phyloP scores from a whole-genome alignment of 192 early-diverging fungal genomes.

The Ambispora gerdemannii region DNA sequence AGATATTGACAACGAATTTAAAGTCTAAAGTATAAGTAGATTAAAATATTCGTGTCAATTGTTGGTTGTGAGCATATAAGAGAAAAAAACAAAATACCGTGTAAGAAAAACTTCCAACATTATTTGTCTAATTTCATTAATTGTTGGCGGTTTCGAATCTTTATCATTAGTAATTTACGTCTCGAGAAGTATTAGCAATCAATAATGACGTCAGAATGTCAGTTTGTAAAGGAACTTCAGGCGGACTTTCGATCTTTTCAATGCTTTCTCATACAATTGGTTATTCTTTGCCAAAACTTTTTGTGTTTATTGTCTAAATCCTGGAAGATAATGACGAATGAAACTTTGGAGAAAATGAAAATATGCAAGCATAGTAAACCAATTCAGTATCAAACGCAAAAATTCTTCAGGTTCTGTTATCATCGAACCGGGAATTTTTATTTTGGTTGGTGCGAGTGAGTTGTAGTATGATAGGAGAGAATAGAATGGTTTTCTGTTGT shows the following conservation, averaged over 20 bases:
- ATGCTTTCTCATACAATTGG: background rate
- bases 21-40: too few species aligned
- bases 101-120: too few species aligned
- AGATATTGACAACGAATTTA: too few species aligned
- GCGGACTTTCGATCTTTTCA: background rate
- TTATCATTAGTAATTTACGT: background rate
- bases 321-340: conserved; percentile 8
- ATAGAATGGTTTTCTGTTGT: background rate
- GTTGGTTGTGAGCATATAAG: too few species aligned
- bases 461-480: background rate
- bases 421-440: background rate
- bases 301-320: background rate
- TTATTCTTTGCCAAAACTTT: background rate
- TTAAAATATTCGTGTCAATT: too few species aligned
- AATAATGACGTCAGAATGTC: background rate
- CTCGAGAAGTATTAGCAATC: background rate
- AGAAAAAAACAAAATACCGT: too few species aligned
- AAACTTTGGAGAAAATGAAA: background rate
- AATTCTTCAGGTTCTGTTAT: conserved; percentile 1
- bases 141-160: too few species aligned
- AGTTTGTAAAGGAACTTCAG: too few species aligned
- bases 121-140: too few species aligned
- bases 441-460: background rate
- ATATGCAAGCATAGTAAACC: background rate
- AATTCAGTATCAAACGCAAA: background rate